Conservation (phyloP, 345 rosid genomes). For the Syzygium grande region DNA sequence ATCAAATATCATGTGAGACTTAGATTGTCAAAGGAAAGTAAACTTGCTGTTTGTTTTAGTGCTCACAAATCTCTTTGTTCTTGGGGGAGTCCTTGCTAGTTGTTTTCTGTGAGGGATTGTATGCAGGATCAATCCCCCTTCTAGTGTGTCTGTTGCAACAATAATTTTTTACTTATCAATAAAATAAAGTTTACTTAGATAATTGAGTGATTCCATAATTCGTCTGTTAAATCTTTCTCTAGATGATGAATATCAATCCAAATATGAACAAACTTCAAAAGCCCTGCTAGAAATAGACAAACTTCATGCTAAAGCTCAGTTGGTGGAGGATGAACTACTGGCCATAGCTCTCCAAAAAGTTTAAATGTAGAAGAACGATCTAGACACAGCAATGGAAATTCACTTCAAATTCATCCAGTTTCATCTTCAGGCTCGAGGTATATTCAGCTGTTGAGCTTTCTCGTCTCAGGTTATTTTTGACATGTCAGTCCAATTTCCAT, state of each 20-base stretch:
- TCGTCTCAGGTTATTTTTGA: not conserved
- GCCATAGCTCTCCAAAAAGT: constrained; percentile 83
- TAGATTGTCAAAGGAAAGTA: not conserved
- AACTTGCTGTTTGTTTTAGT: not conserved
- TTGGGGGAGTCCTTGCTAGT: not conserved
- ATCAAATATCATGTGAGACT: not conserved
- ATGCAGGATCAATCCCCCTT: not conserved
- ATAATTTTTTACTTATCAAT: not conserved
- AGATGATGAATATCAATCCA: not conserved
- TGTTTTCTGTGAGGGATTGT: not conserved
- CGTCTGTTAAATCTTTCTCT: not conserved
- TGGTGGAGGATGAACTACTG: constrained; percentile 64
- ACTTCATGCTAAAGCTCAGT: not conserved
- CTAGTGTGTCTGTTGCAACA: not conserved
- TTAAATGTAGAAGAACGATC: constrained; percentile 47
- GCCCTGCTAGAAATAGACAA: not conserved
- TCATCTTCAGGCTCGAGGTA: constrained; percentile 58
- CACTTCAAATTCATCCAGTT: not conserved
- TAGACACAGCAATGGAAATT: not conserved
- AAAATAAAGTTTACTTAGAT: not conserved
- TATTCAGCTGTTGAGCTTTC: not conserved
- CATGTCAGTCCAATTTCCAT: not conserved
- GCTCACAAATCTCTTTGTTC: not conserved
- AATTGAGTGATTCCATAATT: not conserved
- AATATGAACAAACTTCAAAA: not conserved